These are phyloP conservation scores for Pelargonium fulgidum DNA, from an alignment of 441 rosid genomes.

Conservation along the genomic window DNA sequence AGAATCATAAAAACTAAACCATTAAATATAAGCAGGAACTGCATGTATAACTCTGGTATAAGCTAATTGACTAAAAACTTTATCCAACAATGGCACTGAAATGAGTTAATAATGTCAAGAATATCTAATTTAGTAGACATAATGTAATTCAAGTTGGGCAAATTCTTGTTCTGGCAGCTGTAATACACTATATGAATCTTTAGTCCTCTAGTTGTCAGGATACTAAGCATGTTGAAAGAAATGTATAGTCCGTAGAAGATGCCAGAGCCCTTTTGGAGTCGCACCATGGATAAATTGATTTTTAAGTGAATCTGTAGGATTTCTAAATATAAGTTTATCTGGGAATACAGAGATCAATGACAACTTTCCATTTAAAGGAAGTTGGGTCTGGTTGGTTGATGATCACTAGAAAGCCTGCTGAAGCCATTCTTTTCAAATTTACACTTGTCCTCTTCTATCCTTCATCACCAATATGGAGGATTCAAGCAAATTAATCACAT, in stretches of 20 bases:
- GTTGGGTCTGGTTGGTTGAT: not conserved
- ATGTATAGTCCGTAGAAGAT: not conserved
- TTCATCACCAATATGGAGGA: not conserved
- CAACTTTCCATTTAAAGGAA: not conserved
- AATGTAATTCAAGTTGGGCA: not conserved
- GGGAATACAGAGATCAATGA: not conserved
- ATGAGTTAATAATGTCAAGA: not conserved
- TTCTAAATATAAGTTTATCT: not conserved
- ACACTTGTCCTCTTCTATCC: not conserved
- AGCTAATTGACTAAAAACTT: not conserved
- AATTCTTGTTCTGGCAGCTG: not conserved
- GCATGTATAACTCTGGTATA: not conserved
- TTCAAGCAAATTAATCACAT: not conserved
- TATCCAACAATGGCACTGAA: slow-evolving; percentile 2
- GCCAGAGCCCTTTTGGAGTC: not conserved
- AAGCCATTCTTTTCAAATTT: not conserved
- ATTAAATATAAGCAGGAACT: not conserved
- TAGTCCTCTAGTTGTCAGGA: not conserved
- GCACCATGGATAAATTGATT: not conserved
- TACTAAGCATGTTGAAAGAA: not conserved
- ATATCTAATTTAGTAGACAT: not conserved
- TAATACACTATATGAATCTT: not conserved
- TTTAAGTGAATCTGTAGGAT: not conserved
- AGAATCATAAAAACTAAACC: not conserved
- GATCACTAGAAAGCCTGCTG: slow-evolving; percentile 1